Conservation (phyloP, 148 eudicot species). For the Dysphania ambrosioides region DNA sequence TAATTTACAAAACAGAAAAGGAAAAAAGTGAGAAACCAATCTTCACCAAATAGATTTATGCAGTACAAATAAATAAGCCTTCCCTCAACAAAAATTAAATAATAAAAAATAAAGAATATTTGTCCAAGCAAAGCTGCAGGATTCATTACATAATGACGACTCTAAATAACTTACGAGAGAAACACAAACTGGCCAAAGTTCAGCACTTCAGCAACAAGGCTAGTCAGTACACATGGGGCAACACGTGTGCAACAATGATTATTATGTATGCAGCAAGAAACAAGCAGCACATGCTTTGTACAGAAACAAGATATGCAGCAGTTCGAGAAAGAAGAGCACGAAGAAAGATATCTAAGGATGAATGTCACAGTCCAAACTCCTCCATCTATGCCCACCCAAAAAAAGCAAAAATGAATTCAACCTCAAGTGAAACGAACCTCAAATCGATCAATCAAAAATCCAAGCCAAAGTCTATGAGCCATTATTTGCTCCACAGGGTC, state of each 20-base stretch:
- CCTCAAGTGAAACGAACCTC: slow-evolving; percentile 51
- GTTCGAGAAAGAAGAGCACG: background rate
- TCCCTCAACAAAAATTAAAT: too few relatives aligned
- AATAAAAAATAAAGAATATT: too few relatives aligned
- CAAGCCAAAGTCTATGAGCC: slow-evolving; percentile 99
- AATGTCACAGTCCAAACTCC: background rate
- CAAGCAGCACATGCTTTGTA: background rate
- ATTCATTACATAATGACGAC: background rate
- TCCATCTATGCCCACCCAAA: background rate
- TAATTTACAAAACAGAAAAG: background rate
- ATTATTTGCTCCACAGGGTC: slow-evolving; percentile 91
- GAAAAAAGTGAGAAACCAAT: background rate
- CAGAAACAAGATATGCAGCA: background rate
- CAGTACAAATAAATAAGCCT: slow-evolving; percentile 1
- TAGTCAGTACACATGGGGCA: background rate
- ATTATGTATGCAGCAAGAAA: background rate
- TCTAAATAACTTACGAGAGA: background rate
- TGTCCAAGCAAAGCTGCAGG: background rate
- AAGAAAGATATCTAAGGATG: background rate
- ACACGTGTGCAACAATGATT: background rate
- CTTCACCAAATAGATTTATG: background rate
- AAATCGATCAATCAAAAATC: slow-evolving; percentile 91
- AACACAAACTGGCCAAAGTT: background rate
- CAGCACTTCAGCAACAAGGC: background rate
- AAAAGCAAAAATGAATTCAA: background rate